Percentiles rank a stretch among this genome's conserved stretches.
Evolutionary conservation across 1,139 yeast genomes (phyloP).

Genomic region (Blastobotrys malaysiensis): DNA sequence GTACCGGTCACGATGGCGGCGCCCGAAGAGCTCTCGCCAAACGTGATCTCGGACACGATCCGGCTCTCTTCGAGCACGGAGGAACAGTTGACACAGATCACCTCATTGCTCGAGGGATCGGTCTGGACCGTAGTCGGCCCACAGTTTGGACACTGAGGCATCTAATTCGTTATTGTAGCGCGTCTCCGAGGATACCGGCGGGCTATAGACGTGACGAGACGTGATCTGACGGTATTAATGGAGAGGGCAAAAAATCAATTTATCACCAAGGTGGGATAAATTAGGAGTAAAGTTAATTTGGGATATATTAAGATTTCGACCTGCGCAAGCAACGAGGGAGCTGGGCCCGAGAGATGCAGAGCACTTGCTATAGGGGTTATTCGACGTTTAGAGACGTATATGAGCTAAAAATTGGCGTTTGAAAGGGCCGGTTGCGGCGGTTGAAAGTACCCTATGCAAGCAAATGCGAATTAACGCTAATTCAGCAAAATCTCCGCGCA

Average conservation of each 20-base stretch:
- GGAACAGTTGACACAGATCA: slow-evolving; percentile 80
- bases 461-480: no score
- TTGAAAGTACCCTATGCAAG: no score
- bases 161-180: not conserved
- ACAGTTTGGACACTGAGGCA: slow-evolving; percentile 8
- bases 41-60: slow-evolving; percentile 90
- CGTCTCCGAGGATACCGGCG: not conserved
- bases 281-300: not conserved
- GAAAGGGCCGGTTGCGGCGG: no score
- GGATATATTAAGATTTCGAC: no score
- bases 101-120: slow-evolving; percentile 36
- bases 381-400: no score
- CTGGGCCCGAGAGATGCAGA: no score
- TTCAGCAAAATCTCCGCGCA: no score
- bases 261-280: not conserved
- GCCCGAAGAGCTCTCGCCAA: slow-evolving; percentile 87
- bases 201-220: not conserved
- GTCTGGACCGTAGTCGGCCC: slow-evolving; percentile 5
- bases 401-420: no score
- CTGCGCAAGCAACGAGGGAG: no score
- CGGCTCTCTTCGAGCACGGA: slow-evolving; percentile 86
- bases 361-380: no score
- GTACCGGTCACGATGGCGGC: slow-evolving; percentile 96
- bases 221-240: not conserved
- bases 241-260: not conserved